These are phyloP conservation scores for Podaxis rugospora DNA, from an alignment of 768 basidiomycete species.

Conservation along the genomic window DNA sequence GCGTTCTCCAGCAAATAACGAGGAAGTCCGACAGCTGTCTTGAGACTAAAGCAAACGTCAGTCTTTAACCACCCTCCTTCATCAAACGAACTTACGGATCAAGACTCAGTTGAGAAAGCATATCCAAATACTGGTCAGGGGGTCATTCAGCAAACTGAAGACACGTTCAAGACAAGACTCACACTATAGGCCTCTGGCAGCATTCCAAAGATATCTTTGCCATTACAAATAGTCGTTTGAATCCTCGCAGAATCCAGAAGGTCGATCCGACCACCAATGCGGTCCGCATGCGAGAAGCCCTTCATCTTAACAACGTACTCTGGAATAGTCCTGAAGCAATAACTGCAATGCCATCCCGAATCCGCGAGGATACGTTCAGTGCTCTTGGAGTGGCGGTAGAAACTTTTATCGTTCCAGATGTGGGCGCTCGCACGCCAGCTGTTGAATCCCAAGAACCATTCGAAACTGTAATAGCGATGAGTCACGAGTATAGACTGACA, in stretches of 20 bases:
- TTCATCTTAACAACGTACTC: constrained; percentile 59
- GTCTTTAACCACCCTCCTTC: not conserved
- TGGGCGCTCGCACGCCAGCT: constrained; percentile 57
- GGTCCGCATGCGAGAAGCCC: constrained; percentile 60
- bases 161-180: constrained; percentile 17
- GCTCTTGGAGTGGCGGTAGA: constrained; percentile 47
- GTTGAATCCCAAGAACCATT: constrained; percentile 51
- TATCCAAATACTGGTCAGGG: constrained; percentile 41
- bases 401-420: constrained; percentile 35
- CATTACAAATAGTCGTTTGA: constrained; percentile 53
- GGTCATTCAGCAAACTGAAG: not conserved
- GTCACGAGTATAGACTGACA: not conserved
- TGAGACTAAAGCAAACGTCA: constrained; percentile 21
- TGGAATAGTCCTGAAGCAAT: constrained; percentile 55
- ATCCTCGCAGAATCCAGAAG: constrained; percentile 48
- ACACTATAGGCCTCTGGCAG: constrained; percentile 58
- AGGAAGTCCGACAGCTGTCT: constrained; percentile 49
- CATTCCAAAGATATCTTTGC: constrained; percentile 63
- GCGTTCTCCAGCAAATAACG: constrained; percentile 47
- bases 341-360: constrained; percentile 68
- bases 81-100: constrained; percentile 36
- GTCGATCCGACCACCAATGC: constrained; percentile 43
- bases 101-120: constrained; percentile 48
- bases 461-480: constrained; percentile 32
- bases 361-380: constrained; percentile 48